A percentile compares a stretch with the other conserved stretches of the same genome.
These are phyloP conservation scores for Lachancea kluyveri DNA, from an alignment of 805 yeast genomes.

Conservation along the genomic window DNA sequence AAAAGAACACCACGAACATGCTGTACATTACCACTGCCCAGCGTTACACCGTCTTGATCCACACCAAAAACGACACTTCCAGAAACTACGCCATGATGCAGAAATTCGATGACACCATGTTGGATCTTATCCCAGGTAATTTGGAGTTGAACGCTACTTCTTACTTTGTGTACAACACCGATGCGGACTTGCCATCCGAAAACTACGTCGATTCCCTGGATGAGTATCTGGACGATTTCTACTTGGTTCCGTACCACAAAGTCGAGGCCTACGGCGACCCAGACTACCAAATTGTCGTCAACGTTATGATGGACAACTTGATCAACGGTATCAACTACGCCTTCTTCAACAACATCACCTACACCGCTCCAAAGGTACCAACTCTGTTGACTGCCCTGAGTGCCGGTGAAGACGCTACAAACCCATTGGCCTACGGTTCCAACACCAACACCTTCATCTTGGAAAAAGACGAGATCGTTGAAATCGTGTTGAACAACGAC, in stretches of 20 bases:
- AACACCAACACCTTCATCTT: slow-evolving; percentile 74
- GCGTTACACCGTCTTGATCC: slow-evolving; percentile 75
- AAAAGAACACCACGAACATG: slow-evolving; percentile 62
- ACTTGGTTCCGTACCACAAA: slow-evolving; percentile 56
- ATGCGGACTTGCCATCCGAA: slow-evolving; percentile 35
- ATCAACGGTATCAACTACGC: slow-evolving; percentile 89
- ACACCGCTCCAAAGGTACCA: slow-evolving; percentile 78
- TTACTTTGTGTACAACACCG: slow-evolving; percentile 53
- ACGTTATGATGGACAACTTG: slow-evolving; percentile 79
- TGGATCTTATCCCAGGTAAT: slow-evolving; percentile 65
- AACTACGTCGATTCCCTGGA: slow-evolving; percentile 42
- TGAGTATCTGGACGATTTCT: slow-evolving; percentile 68
- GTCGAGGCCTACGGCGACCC: slow-evolving; percentile 56
- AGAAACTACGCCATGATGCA: slow-evolving; percentile 80
- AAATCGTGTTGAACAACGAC: slow-evolving; percentile 74
- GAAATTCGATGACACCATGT: slow-evolving; percentile 73
- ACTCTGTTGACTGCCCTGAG: slow-evolving; percentile 70
- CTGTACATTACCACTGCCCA: slow-evolving; percentile 87
- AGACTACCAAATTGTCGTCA: slow-evolving; percentile 61
- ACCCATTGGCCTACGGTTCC: slow-evolving; percentile 60
- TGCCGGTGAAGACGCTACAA: slow-evolving; percentile 54
- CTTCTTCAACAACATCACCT: slow-evolving; percentile 87
- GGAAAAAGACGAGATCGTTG: slow-evolving; percentile 50
- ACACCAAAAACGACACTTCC: slow-evolving; percentile 58
- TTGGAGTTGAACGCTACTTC: slow-evolving; percentile 69